Percentiles rank a stretch among this genome's conserved stretches.
Evolutionary conservation across 495 filamentous ascomycete genomes (phyloP).

Genomic region (Hyphodiscus hymeniophilus): DNA sequence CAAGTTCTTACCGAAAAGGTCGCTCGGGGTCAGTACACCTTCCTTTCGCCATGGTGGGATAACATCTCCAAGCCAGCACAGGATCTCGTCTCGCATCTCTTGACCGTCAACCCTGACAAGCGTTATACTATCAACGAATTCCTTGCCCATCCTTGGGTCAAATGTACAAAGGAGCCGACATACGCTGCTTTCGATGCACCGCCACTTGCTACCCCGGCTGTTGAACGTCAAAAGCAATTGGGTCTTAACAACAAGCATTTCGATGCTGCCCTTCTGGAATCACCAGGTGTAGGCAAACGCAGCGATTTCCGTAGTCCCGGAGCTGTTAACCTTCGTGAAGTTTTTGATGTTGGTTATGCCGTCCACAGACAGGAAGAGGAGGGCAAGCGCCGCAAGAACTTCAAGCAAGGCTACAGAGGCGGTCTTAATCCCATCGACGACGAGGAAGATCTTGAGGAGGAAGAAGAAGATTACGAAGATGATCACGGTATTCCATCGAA

Average conservation of each 20-base stretch:
- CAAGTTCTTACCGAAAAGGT: constrained; percentile 97
- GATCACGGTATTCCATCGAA: constrained; percentile 49
- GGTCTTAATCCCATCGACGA: constrained; percentile 57
- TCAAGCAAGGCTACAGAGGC: constrained; percentile 56
- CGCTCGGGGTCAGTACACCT: constrained; percentile 92
- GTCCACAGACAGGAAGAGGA: constrained; percentile 97
- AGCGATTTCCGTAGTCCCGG: constrained; percentile 91
- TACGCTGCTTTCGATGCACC: constrained; percentile 68
- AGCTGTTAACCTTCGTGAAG: constrained; percentile 88
- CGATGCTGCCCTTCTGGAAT: constrained; percentile 48
- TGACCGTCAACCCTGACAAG: constrained; percentile 88
- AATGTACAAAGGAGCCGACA: constrained; percentile 64
- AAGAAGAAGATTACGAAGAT: constrained; percentile 42
- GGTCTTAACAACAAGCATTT: constrained; percentile 36
- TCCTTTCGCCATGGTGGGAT: constrained; percentile 98
- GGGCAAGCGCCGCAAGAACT: constrained; percentile 78
- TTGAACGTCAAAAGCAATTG: constrained; percentile 40
- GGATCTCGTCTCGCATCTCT: constrained; percentile 85
- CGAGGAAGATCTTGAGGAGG: constrained; percentile 53
- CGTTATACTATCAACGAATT: constrained; percentile 86
- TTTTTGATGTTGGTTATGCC: constrained; percentile 95
- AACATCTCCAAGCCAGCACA: constrained; percentile 94
- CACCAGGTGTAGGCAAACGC: constrained; percentile 47
- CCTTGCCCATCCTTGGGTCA: constrained; percentile 87
- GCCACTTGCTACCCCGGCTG: constrained; percentile 61